These are phyloP conservation scores for Raffaelea deltoideospora DNA, from an alignment of 2,329 filamentous ascomycete genomes.

Conservation along the genomic window DNA sequence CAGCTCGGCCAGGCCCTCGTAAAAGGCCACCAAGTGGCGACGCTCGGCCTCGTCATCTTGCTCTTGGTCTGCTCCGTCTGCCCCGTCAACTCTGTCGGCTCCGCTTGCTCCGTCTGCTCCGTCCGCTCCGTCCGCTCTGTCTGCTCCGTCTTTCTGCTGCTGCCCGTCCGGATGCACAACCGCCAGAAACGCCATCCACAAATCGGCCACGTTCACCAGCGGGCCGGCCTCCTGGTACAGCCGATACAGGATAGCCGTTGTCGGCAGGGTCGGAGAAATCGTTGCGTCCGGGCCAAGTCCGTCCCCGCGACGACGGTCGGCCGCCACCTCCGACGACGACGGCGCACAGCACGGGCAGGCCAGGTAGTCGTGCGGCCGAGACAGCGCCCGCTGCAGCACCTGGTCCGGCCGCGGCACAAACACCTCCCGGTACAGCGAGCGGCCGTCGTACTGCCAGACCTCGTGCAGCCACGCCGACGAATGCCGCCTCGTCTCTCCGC, in stretches of 20 bases:
- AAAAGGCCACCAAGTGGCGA: constrained; percentile 60
- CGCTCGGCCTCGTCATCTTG: constrained; percentile 27
- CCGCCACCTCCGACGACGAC: too few species aligned
- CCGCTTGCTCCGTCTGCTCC: constrained; percentile 22
- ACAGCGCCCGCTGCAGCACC: constrained; percentile 56
- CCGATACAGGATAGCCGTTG: constrained; percentile 61
- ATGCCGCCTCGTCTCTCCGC: too few species aligned
- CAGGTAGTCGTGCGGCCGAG: constrained; percentile 62
- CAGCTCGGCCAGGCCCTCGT: constrained; percentile 71
- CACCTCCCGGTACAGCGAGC: constrained; percentile 53
- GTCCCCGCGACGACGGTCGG: constrained; percentile 19
- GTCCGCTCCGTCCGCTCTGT: too few species aligned
- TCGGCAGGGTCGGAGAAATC: constrained; percentile 46
- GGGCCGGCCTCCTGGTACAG: constrained; percentile 64
- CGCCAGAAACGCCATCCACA: constrained; percentile 63
- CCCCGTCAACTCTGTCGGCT: constrained; percentile 22
- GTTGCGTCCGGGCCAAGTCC: too few species aligned
- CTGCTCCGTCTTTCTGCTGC: constrained; percentile 23
- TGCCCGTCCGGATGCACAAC: constrained; percentile 41
- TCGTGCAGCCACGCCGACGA: constrained; percentile 49
- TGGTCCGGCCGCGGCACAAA: constrained; percentile 60
- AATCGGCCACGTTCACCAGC: constrained; percentile 63
- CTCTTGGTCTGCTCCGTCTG: constrained; percentile 21
- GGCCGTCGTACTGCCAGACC: constrained; percentile 60
- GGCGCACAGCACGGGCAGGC: constrained; percentile 63